Evolutionary conservation across 768 basidiomycete species (phyloP).

Genomic region (Paxillus involutus): DNA sequence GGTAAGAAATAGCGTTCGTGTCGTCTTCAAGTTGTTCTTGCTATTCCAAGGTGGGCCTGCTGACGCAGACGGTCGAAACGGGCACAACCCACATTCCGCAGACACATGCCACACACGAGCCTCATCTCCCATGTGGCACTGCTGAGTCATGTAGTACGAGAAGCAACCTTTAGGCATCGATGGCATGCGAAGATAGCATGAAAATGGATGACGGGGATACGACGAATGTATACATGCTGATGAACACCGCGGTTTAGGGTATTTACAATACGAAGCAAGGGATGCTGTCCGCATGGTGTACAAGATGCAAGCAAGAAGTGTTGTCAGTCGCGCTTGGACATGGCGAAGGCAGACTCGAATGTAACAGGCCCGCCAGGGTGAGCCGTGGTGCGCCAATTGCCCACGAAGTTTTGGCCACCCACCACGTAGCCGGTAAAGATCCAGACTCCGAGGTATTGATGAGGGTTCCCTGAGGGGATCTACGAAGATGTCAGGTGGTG

Average conservation of each 20-base stretch:
- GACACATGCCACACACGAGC: too few relatives aligned
- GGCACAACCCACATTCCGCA: too few relatives aligned
- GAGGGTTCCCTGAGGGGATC: not conserved
- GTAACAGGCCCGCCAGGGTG: slow-evolving; percentile 38
- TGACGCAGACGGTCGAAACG: too few relatives aligned
- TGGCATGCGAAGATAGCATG: not conserved
- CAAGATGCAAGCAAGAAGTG: not conserved
- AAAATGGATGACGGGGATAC: slow-evolving; percentile 14
- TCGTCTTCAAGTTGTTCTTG: too few relatives aligned
- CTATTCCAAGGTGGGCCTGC: too few relatives aligned
- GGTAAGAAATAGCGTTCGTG: too few relatives aligned
- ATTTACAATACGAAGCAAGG: slow-evolving; percentile 12
- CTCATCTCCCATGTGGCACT: too few relatives aligned
- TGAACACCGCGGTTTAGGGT: slow-evolving; percentile 4
- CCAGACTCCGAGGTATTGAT: slow-evolving; percentile 23
- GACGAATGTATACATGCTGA: slow-evolving; percentile 12
- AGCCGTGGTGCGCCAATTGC: slow-evolving; percentile 58
- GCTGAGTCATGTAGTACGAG: too few relatives aligned
- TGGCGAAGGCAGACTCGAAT: slow-evolving; percentile 65
- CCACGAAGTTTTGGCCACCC: slow-evolving; percentile 64
- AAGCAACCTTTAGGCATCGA: too few relatives aligned
- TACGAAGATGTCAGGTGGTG: slow-evolving; percentile 12
- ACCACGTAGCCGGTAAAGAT: slow-evolving; percentile 75
- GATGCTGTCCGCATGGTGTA: slow-evolving; percentile 2
- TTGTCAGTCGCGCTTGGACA: slow-evolving; percentile 45